These are phyloP conservation scores for Cryptosporidium ryanae DNA, from an alignment of 169 alveolate genomes.

Conservation along the genomic window DNA sequence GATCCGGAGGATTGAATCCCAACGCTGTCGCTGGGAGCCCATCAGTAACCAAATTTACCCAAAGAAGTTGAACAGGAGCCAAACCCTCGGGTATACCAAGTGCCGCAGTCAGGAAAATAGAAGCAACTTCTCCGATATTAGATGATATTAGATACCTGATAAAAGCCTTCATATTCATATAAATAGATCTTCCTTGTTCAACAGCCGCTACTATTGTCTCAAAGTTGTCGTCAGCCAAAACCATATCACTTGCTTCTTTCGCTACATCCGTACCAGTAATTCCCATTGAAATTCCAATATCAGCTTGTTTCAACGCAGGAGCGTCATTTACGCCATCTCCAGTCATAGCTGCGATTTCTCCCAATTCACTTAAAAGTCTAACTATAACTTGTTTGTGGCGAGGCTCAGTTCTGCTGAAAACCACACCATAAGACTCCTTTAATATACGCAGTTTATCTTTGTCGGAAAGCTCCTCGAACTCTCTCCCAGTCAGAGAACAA, in stretches of 20 bases:
- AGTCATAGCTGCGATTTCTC: constrained; percentile 96
- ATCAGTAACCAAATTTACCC: constrained; percentile 99
- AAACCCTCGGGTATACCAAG: constrained; percentile 97
- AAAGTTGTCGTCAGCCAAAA: constrained; percentile 98
- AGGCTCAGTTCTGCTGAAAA: constrained; percentile 99
- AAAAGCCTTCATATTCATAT: constrained; percentile 98
- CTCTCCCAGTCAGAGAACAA: constrained; percentile 93
- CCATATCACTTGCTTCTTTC: constrained; percentile 99
- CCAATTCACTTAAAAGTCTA: constrained; percentile 90
- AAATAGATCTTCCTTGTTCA: constrained; percentile 98
- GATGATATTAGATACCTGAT: constrained; percentile 97
- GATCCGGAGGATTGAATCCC: constrained; percentile 99
- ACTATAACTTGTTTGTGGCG: constrained; percentile 97
- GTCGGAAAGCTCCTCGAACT: constrained; percentile 90
- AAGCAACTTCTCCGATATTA: constrained; percentile 99
- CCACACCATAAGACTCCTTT: constrained; percentile 90
- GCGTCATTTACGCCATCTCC: constrained; percentile 99
- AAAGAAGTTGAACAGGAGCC: constrained; percentile 97
- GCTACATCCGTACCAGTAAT: constrained; percentile 99
- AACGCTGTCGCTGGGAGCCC: constrained; percentile 99
- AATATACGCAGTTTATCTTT: constrained; percentile 83
- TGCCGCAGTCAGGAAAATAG: constrained; percentile 98
- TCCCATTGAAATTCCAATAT: constrained; percentile 99
- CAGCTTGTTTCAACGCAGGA: constrained; percentile 98
- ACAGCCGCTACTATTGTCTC: constrained; percentile 98